Percentiles rank a stretch among this genome's conserved stretches.
Evolutionary conservation across 108 stramenopile species (phyloP).

Genomic region (Asterionellopsis glacialis): DNA sequence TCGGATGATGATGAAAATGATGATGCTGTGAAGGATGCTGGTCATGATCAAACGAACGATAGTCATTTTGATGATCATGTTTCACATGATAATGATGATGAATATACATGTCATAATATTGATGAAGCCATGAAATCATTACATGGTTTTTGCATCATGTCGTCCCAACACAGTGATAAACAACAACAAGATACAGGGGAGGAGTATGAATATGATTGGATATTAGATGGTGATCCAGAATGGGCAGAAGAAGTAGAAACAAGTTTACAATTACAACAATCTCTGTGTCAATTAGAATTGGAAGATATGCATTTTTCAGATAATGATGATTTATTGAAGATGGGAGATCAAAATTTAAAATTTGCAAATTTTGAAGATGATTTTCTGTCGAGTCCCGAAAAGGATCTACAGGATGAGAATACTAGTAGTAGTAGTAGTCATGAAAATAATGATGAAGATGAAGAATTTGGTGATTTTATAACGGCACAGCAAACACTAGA

Average conservation of each 20-base stretch:
- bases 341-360: neutral
- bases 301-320: neutral
- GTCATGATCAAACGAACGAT: too few species aligned
- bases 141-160: too few species aligned
- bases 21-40: too few species aligned
- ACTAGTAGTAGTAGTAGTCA: neutral
- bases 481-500: neutral
- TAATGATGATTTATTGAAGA: too few species aligned
- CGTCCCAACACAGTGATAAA: neutral
- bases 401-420: neutral
- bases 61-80: too few species aligned
- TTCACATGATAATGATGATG: too few species aligned
- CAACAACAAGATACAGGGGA: neutral
- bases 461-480: conserved; percentile 7
- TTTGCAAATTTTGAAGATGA: neutral
- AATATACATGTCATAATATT: neutral
- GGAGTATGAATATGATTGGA: conserved; percentile 3
- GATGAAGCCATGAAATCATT: conserved; percentile 2
- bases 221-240: conserved; percentile 2
- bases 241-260: neutral
- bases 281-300: neutral
- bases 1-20: too few species aligned
- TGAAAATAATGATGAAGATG: neutral
- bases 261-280: neutral
- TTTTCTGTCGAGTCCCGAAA: neutral